Evolutionary conservation across 2,329 filamentous ascomycete species (phyloP).

Genomic region (Fonsecaea multimorphosa): DNA sequence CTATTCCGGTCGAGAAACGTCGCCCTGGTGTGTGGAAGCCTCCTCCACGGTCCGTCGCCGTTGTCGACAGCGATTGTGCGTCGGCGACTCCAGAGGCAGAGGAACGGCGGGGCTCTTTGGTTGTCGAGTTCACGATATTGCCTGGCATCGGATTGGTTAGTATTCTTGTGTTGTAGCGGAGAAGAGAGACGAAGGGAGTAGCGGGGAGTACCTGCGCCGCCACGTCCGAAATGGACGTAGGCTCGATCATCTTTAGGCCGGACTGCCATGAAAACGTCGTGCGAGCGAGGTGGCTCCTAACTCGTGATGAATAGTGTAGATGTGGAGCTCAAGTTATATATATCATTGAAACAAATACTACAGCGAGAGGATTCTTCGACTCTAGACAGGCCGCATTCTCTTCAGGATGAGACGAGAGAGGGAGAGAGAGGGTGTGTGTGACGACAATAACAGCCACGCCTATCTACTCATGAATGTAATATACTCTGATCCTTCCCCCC

Average conservation of each 20-base stretch:
- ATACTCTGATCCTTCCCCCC: not conserved
- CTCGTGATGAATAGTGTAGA: not conserved
- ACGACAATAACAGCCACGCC: no score
- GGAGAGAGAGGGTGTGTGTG: no score
- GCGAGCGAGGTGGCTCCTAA: not conserved
- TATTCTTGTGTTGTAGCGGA: not conserved
- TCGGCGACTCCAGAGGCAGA: constrained; percentile 3
- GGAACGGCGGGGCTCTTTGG: not conserved
- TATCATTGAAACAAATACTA: not conserved
- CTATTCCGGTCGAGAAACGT: constrained; percentile 30
- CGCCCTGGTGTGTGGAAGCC: constrained; percentile 7
- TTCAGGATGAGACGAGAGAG: no score
- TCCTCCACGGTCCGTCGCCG: not conserved
- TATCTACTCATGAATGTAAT: no score
- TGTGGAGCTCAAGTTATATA: not conserved
- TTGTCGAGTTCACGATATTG: constrained; percentile 73
- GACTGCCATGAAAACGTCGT: not conserved
- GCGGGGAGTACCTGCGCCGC: constrained; percentile 24
- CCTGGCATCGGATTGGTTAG: constrained; percentile 52
- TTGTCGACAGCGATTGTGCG: not conserved
- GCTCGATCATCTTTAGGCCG: constrained; percentile 3
- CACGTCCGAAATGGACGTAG: constrained; percentile 20
- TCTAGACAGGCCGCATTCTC: not conserved
- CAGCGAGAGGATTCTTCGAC: not conserved
- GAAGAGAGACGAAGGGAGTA: not conserved